Evolutionary conservation across 148 eudicot genomes (phyloP), one percentile per base, ranked within the genome.

Genomic region (Camellia sinensis): DNA sequence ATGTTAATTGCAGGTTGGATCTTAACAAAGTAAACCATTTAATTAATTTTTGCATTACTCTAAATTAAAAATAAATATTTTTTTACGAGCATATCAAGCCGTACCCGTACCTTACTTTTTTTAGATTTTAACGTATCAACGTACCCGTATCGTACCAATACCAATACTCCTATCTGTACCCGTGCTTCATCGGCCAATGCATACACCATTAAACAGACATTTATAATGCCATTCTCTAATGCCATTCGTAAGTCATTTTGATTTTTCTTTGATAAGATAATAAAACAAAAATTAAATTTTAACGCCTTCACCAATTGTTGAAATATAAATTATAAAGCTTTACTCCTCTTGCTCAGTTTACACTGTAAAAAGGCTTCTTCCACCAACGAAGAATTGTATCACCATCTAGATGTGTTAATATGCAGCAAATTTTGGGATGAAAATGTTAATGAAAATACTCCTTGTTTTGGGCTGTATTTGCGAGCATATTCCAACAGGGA

Each of bases 381-480:
- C 48, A 17, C 10, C 3, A 19, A 5, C 77, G 60, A 10, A 53
- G 17, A 45, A 60, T 29, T 8, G 48, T 21, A 66, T 75, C 54
- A 61, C 19, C 29, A 66, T 66, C 44, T 40, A 21, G 62, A 43
- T 52, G 61, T 19, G 61, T 60, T 29, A 60, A 52, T 63, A 52
- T 44, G 15, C 17, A 14, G 22, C 67, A 71, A 71, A n/a, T n/a
- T n/a, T 50, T 73, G 18, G 52, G 67, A 41, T 4, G 37, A 63
- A 60, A 62, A 46, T 43, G 3, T 9, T 6, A 63, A 76, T 29
- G 46, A 62, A 2, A 45, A 76, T 21, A 50, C 43, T 5, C 73
- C 78, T 44, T 76, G 78, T 60, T 73, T 73, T 40, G 12, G 68
- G 5, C 19, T 17, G 45, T 45, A 21, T 62, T 61, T 37, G n/a